These are phyloP conservation scores for Albifimbria verrucaria DNA, from an alignment of 2,329 filamentous ascomycete species.

Conservation along the genomic window DNA sequence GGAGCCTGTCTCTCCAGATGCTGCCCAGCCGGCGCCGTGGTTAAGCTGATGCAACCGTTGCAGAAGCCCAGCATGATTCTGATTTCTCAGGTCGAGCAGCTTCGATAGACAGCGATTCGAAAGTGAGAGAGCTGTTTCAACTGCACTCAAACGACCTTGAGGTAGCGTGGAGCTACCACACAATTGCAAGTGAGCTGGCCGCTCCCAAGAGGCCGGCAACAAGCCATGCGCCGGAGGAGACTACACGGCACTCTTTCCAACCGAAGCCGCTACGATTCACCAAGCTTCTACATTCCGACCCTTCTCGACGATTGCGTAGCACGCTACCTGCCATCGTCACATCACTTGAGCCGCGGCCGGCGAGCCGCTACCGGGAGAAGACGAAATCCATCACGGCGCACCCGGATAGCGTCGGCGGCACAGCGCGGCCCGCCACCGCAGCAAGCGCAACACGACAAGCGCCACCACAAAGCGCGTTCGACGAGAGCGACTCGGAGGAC, in stretches of 20 bases:
- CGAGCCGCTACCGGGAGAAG: background rate
- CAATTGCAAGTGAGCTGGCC: constrained; percentile 29
- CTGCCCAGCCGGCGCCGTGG: background rate
- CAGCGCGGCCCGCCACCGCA: background rate
- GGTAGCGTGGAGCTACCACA: constrained; percentile 32
- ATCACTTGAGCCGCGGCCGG: background rate
- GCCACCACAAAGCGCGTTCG: constrained; percentile 26
- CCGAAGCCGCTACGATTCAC: background rate
- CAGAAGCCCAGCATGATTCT: background rate
- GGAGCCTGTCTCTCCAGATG: constrained; percentile 14
- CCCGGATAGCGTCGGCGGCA: background rate
- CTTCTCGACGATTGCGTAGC: background rate
- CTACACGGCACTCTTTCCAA: background rate
- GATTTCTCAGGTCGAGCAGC: background rate
- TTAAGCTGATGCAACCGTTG: background rate
- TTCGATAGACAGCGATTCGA: background rate
- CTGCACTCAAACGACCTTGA: constrained; percentile 25
- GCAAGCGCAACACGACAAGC: background rate
- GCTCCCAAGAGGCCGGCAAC: constrained; percentile 15
- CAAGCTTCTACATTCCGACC: background rate
- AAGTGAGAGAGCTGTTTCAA: constrained; percentile 9
- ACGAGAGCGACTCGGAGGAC: constrained; percentile 27
- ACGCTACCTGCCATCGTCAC: background rate
- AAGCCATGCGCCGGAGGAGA: background rate
- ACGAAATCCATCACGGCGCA: background rate